Base-by-base conservation (phyloP, 768 basidiomycete genomes). In the Macrocybe gigantea region DNA sequence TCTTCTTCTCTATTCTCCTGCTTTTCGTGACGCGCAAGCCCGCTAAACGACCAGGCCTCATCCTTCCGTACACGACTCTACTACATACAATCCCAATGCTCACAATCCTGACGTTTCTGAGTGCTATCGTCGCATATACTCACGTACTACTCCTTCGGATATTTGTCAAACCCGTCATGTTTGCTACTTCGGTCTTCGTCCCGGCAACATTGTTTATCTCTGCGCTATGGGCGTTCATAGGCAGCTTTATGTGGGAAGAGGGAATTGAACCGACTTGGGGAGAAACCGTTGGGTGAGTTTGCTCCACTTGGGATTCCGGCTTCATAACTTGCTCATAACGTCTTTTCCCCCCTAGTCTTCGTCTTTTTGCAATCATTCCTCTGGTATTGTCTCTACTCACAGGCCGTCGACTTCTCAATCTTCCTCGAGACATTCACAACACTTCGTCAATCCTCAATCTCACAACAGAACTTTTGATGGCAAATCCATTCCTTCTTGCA, bases 121-220 rank as follows among this genome's bases (percentile, higher is more conserved):
- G 85, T 57, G 87, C 89, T 8, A 63, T 71, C 14, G 77, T 78
- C 39, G 85, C 88, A 6, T 92, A 92, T 60, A 65, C 72, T 38
- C 86, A 90, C 60, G 80, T 91, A 38, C 75, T 82, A 53, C 73
- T 94, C 37, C 67, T 95, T 43, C 80, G 83, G 49, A 73, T 89
- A 50, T 92, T 93, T 56, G 86, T 90, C 49, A 80, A 83, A 48
- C 92, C 93, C 12, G 86, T 91, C 43, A 82, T 95, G 72, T 66
- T 91, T 34, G 76, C 75, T 15, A 90, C 88, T 0, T 82, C 83
- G 12, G 70, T 92, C 29, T 85, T 86, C 57, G 80, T 88, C 41
- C 88, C 90, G 36, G 75, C 77, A 29, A 82, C 83, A 0, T 69
- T 92, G 51, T 75, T 88, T 57, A 71, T 88, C 42, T 88, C 85